Percentiles rank a stretch among this genome's conserved stretches.
These are phyloP conservation scores for Pelargonium fulgidum DNA, from an alignment of 441 rosid species.

Conservation along the genomic window DNA sequence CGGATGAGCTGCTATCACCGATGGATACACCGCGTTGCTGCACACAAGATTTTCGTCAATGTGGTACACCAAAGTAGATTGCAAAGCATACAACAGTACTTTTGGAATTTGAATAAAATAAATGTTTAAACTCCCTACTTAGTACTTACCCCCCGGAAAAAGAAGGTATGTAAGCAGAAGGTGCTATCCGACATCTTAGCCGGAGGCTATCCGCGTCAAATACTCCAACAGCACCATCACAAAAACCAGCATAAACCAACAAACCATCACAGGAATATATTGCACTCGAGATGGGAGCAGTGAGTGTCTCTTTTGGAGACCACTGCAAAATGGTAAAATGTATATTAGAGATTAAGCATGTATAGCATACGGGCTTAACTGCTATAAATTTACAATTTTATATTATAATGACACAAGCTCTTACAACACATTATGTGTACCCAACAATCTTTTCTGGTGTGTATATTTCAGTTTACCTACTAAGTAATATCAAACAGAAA, in stretches of 20 bases:
- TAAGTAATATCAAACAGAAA: background rate
- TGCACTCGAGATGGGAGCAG: conserved; percentile 48
- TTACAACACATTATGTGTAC: too few relatives aligned
- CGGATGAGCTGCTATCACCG: conserved; percentile 51
- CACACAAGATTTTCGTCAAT: conserved; percentile 12
- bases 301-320: conserved; percentile 43
- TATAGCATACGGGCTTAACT: background rate
- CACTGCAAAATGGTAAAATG: conserved; percentile 34
- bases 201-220: conserved; percentile 45
- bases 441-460: too few relatives aligned
- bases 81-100: background rate
- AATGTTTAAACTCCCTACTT: conserved; percentile 11
- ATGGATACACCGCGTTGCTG: conserved; percentile 27
- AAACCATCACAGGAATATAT: conserved; percentile 47
- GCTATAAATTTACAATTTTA: background rate
- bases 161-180: conserved; percentile 46
- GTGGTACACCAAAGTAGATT: background rate
- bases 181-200: conserved; percentile 46
- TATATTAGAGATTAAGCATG: background rate
- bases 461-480: too few relatives aligned
- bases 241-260: conserved; percentile 44
- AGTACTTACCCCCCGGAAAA: conserved; percentile 31
- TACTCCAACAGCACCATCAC: conserved; percentile 55
- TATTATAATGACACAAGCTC: background rate
- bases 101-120: background rate